A percentile compares a stretch with the other conserved stretches of the same genome.
phyloP scores from a whole-genome alignment of 1,139 yeast species.

The Ogataea hybrid region DNA sequence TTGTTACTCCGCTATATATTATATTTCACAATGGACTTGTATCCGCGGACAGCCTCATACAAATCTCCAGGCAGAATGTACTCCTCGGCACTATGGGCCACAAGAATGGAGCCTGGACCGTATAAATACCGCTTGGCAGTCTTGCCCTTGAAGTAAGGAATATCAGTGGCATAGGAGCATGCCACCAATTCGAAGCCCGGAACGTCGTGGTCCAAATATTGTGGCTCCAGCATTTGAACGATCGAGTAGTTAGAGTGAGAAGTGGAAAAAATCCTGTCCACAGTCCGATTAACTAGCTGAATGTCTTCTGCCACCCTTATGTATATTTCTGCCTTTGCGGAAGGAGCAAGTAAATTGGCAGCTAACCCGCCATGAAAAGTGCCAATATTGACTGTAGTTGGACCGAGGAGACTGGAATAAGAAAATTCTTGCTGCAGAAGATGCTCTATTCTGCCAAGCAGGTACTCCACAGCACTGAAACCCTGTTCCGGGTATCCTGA shows the following conservation, averaged over 20 bases:
- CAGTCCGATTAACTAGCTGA: slow-evolving; percentile 37
- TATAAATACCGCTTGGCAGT: slow-evolving; percentile 46
- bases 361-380: slow-evolving; percentile 54
- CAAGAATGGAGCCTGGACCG: slow-evolving; percentile 63
- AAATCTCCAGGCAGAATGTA: slow-evolving; percentile 48
- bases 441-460: slow-evolving; percentile 46
- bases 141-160: slow-evolving; percentile 45
- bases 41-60: slow-evolving; percentile 51
- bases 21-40: slow-evolving; percentile 41
- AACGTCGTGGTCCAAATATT: slow-evolving; percentile 50
- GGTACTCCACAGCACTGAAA: slow-evolving; percentile 53
- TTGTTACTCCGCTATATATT: background rate
- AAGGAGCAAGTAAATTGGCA: slow-evolving; percentile 60
- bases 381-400: slow-evolving; percentile 60
- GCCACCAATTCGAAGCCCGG: slow-evolving; percentile 54
- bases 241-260: slow-evolving; percentile 14
- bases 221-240: slow-evolving; percentile 34
- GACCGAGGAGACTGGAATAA: slow-evolving; percentile 49
- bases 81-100: slow-evolving; percentile 61
- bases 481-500: slow-evolving; percentile 69
- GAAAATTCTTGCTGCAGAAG: slow-evolving; percentile 41
- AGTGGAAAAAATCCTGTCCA: slow-evolving; percentile 29
- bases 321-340: slow-evolving; percentile 46
- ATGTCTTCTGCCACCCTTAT: slow-evolving; percentile 52
- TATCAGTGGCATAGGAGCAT: slow-evolving; percentile 59